phyloP scores from a whole-genome alignment of 352 stramenopile genomes.

The Blastocystis sp. region DNA sequence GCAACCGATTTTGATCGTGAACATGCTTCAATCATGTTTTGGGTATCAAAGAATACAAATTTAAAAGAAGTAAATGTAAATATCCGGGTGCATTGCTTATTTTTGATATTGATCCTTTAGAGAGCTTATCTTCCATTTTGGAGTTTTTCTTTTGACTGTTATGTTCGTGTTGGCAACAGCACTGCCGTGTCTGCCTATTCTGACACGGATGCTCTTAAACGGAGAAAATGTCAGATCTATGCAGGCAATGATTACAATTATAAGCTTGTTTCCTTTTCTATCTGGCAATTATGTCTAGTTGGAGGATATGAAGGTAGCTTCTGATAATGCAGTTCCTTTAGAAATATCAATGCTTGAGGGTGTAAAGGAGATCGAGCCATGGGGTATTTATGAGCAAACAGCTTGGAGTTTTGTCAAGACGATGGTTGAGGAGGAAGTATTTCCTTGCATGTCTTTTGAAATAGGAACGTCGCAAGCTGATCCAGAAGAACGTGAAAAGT shows the following conservation, averaged over 20 bases:
- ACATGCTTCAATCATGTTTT: conserved; percentile 23
- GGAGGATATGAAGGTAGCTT: conserved; percentile 34
- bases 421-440: conserved; percentile 33
- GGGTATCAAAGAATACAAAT: conserved; percentile 11
- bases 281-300: not conserved
- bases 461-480: not conserved
- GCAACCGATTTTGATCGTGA: not conserved
- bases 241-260: conserved; percentile 56
- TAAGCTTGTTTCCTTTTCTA: not conserved
- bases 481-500: not conserved
- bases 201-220: not conserved
- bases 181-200: conserved; percentile 21
- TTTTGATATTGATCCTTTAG: not conserved
- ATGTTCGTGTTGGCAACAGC: not conserved
- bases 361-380: conserved; percentile 44
- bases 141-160: conserved; percentile 15
- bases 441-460: not conserved
- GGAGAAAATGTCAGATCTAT: conserved; percentile 51
- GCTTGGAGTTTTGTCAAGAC: conserved; percentile 19
- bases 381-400: conserved; percentile 51
- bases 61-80: conserved; percentile 16
- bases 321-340: not conserved
- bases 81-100: not conserved
- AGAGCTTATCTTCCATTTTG: conserved; percentile 32
- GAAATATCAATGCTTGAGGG: not conserved